phyloP scores from a whole-genome alignment of 2,329 filamentous ascomycete species.

The Mycosphaerella sp. region DNA sequence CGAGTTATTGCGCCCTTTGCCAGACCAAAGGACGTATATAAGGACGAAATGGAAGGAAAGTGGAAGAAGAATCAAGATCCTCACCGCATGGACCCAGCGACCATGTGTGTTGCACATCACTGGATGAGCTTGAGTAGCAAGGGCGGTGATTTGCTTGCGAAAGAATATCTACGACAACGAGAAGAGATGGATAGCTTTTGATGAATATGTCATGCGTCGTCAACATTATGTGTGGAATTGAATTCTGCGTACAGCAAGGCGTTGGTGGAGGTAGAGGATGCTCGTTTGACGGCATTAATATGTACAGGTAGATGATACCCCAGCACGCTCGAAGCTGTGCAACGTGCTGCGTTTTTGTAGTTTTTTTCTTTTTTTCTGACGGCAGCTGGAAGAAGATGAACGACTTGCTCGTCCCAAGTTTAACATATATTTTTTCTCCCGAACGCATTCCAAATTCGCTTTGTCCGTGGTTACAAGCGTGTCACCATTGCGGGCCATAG shows the following conservation, averaged over 20 bases:
- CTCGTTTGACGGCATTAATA: not conserved
- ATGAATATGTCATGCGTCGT: no score
- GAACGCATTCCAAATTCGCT: no score
- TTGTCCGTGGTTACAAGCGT: no score
- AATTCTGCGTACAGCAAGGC: conserved; percentile 6
- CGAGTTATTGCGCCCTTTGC: conserved; percentile 77
- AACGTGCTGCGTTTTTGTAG: not conserved
- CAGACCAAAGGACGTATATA: conserved; percentile 82
- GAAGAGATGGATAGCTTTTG: conserved; percentile 52
- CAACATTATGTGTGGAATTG: no score
- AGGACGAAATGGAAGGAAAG: conserved; percentile 71
- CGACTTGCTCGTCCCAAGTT: no score
- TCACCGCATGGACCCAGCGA: conserved; percentile 68
- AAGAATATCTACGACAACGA: conserved; percentile 70
- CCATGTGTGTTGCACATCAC: conserved; percentile 91
- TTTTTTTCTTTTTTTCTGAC: not conserved
- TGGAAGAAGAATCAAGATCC: conserved; percentile 54
- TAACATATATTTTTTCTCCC: no score
- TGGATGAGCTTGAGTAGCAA: conserved; percentile 90
- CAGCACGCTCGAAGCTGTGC: not conserved
- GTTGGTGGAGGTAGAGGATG: not conserved
- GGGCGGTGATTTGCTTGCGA: conserved; percentile 80
- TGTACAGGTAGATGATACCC: conserved; percentile 8
- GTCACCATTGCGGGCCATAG: no score
- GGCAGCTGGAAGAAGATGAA: not conserved